These are phyloP conservation scores for Quercus wislizeni DNA, from an alignment of 306 rosid species.

Conservation along the genomic window DNA sequence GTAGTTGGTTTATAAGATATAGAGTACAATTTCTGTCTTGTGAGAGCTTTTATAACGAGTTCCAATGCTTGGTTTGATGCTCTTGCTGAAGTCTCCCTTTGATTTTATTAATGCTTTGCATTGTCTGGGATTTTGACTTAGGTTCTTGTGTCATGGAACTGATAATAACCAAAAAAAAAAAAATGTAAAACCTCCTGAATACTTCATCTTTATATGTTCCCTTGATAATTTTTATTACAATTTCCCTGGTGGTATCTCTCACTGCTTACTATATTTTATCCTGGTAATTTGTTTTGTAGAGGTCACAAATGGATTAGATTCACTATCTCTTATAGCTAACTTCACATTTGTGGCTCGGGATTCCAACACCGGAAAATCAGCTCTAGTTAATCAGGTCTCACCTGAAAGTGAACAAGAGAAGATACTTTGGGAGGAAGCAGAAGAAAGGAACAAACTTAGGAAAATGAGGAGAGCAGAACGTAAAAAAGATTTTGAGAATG, in stretches of 20 bases:
- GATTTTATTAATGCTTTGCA: not conserved
- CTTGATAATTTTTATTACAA: not conserved
- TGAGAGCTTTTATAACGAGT: not conserved
- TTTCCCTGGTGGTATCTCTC: conserved; percentile 9
- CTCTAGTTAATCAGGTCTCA: conserved; percentile 52
- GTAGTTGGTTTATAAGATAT: not conserved
- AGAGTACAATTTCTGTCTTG: not conserved
- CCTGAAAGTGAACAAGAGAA: conserved; percentile 63
- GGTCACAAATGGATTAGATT: conserved; percentile 28
- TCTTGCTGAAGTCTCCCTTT: not conserved
- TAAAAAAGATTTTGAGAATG: conserved; percentile 30
- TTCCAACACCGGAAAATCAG: conserved; percentile 62
- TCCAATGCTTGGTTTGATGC: not conserved
- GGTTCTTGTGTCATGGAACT: not conserved
- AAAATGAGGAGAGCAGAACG: conserved; percentile 43
- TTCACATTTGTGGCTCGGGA: conserved; percentile 93
- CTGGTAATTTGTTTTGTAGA: conserved; percentile 37
- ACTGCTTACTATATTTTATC: conserved; percentile 6
- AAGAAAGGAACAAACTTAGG: conserved; percentile 60
- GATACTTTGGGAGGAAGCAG: conserved; percentile 79
- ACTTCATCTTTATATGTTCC: not conserved
- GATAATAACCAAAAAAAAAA: not conserved
- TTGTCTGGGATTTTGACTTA: not conserved
- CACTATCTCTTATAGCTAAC: conserved; percentile 64
- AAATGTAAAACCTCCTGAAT: not conserved